These are phyloP conservation scores for Eucalyptus cladocalyx DNA, from an alignment of 345 rosid species.

Conservation along the genomic window DNA sequence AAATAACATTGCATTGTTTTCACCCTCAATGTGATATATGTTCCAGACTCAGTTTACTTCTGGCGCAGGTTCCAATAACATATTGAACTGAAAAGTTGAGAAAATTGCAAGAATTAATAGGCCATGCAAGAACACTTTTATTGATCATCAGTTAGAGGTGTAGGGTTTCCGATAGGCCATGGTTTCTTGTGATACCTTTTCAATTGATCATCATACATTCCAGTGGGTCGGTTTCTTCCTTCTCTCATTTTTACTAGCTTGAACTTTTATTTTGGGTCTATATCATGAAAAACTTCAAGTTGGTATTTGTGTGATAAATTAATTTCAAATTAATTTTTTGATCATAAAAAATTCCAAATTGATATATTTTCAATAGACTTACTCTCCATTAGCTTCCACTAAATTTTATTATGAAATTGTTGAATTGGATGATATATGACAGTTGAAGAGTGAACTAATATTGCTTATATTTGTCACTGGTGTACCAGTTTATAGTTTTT, in stretches of 20 bases:
- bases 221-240: not conserved
- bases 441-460: rapidly evolving
- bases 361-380: rapidly evolving
- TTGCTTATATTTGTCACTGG: rapidly evolving
- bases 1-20: not conserved
- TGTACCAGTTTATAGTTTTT: rapidly evolving
- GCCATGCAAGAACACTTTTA: not conserved
- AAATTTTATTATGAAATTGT: too few relatives aligned
- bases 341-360: rapidly evolving
- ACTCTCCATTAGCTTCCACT: too few relatives aligned
- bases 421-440: rapidly evolving
- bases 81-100: not conserved
- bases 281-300: too few relatives aligned
- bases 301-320: too few relatives aligned
- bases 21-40: not conserved
- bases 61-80: not conserved
- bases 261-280: too few relatives aligned
- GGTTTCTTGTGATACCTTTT: not conserved
- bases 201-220: not conserved
- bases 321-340: too few relatives aligned
- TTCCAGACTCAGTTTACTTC: not conserved
- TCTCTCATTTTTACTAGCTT: not conserved
- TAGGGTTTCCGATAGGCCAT: not conserved
- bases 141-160: not conserved
- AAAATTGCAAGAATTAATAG: not conserved